Base-by-base conservation (phyloP, 805 yeast genomes). In the Pichia pseudocactophila region DNA sequence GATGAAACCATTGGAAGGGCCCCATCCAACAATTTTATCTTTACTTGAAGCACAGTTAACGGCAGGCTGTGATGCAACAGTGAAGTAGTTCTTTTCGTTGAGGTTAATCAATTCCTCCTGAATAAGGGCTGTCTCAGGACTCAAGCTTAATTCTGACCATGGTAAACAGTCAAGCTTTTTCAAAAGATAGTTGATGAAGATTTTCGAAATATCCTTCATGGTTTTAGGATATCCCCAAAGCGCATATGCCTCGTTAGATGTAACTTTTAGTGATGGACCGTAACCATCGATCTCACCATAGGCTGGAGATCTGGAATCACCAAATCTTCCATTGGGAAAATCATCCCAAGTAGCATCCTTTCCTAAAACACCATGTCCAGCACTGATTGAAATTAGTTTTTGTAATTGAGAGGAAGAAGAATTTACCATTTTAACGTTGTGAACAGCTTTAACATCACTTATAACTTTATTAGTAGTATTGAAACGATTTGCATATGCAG, bases 261-360 rank as follows among this genome's bases (percentile, higher is more conserved):
- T 73, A 4, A 86, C 79, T 56, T 89, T 89, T 54, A 92, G 73
- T 2, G 83, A 76, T 0, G 97, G 96, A 2, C 97, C 97, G 60
- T 90, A 92, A 26, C 97, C 97, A 60, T 89, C 97, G 53, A 90
- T 86, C 64, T 90, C 97, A 68, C 97, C 98, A 62, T 84, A 90
- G 1, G 97, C 97, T 16, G 97, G 96, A 28, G 96, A 86, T 54
- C 92, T 71, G 0, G 96, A 84, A 64, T 88, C 95, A 65, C 97
- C 95, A 61, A 86, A 87, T 65, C 97, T 74, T 58, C 97, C 96
- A 62, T 89, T 87, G 22, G 96, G 92, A 62, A 86, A 89, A 56
- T 89, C 97, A 67, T 89, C 97, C 97, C 97, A 89, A 1, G 89
- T 84, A 4, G 95, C 95, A 59, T 85, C 92, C 54, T 85, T 78